Percentiles rank a stretch among this genome's conserved stretches.
These are phyloP conservation scores for Cupressus sempervirens DNA, from an alignment of 75 land plant genomes.

Conservation along the genomic window DNA sequence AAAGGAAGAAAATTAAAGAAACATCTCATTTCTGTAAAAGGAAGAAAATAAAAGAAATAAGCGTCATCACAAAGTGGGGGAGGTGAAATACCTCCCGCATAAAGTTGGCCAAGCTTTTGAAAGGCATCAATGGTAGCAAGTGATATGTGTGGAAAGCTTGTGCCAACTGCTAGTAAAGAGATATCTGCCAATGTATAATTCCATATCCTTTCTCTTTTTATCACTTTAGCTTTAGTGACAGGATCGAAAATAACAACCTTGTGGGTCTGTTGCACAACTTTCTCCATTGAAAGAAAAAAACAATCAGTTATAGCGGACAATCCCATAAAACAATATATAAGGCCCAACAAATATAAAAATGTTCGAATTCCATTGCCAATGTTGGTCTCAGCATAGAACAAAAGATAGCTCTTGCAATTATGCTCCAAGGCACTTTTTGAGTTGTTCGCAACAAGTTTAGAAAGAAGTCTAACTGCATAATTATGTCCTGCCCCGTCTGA, in stretches of 20 bases:
- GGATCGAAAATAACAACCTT: slow-evolving; percentile 46
- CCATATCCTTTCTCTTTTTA: slow-evolving; percentile 67
- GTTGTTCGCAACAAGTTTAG: neutral
- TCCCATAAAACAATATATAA: slow-evolving; percentile 81
- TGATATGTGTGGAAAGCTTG: slow-evolving; percentile 91
- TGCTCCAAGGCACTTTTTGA: neutral
- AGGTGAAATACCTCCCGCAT: slow-evolving; percentile 55
- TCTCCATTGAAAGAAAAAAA: slow-evolving; percentile 81
- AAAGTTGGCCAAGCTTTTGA: slow-evolving; percentile 53
- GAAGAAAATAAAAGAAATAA: too few relatives aligned
- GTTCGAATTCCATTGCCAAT: slow-evolving; percentile 44
- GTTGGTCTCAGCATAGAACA: slow-evolving; percentile 34
- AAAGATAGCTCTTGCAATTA: slow-evolving; percentile 52
- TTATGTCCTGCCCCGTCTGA: neutral
- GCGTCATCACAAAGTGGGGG: neutral
- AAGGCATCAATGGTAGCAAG: slow-evolving; percentile 79
- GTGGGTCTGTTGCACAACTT: slow-evolving; percentile 63
- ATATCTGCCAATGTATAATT: slow-evolving; percentile 81
- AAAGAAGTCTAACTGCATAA: neutral
- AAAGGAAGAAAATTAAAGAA: neutral
- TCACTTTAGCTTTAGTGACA: slow-evolving; percentile 25
- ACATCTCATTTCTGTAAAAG: too few relatives aligned
- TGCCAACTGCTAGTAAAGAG: slow-evolving; percentile 78
- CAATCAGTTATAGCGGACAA: slow-evolving; percentile 75
- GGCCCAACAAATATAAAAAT: slow-evolving; percentile 45